These are phyloP conservation scores for Aspergillus pseudotamarii DNA, from an alignment of 2,329 filamentous ascomycete species.

Conservation along the genomic window DNA sequence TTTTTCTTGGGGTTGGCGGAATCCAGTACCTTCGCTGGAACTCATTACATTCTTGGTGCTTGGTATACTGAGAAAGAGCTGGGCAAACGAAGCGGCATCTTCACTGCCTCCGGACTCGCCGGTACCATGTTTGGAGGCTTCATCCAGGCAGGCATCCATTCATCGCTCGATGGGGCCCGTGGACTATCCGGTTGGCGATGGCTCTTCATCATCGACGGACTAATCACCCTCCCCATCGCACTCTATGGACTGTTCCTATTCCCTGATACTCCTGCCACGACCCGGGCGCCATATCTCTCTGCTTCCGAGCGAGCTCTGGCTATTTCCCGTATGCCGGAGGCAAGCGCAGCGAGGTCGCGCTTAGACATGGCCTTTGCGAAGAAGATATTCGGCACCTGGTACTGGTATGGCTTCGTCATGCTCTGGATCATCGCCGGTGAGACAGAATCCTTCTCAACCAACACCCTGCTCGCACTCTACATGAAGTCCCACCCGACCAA, in stretches of 20 bases:
- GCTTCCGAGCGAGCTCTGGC: constrained; percentile 35
- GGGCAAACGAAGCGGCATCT: constrained; percentile 41
- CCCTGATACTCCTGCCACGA: constrained; percentile 42
- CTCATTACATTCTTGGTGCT: constrained; percentile 43
- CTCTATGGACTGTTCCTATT: constrained; percentile 48
- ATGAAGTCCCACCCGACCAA: constrained; percentile 51
- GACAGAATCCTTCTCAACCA: constrained; percentile 70
- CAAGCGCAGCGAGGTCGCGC: constrained; percentile 22
- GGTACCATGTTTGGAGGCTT: constrained; percentile 43
- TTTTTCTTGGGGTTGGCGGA: constrained; percentile 43
- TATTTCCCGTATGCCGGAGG: constrained; percentile 32
- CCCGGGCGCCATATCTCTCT: constrained; percentile 38
- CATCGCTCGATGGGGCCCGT: constrained; percentile 28
- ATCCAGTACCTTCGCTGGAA: constrained; percentile 36
- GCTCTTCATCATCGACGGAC: constrained; percentile 44
- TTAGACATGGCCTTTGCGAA: constrained; percentile 30
- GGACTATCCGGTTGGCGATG: constrained; percentile 40
- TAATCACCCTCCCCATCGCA: constrained; percentile 48
- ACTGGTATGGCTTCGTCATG: constrained; percentile 42
- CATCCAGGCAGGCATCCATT: constrained; percentile 39
- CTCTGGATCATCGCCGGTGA: constrained; percentile 66
- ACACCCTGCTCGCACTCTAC: constrained; percentile 59
- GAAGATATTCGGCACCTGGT: constrained; percentile 37
- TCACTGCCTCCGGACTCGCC: constrained; percentile 37
- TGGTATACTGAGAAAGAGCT: constrained; percentile 49